Evolutionary conservation across 2,329 filamentous ascomycete species (phyloP).

Genomic region (Fusarium goolgardi): DNA sequence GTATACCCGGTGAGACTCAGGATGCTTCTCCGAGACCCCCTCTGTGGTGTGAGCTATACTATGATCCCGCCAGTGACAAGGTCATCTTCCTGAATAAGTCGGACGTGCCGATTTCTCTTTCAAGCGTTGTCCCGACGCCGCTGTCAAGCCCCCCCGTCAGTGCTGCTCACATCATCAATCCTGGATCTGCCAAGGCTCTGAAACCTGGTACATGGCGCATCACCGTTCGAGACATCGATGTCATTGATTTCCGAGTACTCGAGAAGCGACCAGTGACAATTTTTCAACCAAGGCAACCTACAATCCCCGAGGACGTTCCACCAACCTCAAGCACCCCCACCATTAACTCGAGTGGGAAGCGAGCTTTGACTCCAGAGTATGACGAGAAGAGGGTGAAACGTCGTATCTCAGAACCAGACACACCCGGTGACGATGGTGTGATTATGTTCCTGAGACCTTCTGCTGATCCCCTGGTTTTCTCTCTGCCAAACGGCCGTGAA

Average conservation of each 20-base stretch:
- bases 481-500: conserved; percentile 60
- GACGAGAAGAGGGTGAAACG: conserved; percentile 59
- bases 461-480: conserved; percentile 63
- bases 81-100: conserved; percentile 68
- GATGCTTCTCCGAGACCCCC: conserved; percentile 59
- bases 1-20: conserved; percentile 62
- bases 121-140: conserved; percentile 59
- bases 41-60: conserved; percentile 71
- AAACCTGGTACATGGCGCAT: conserved; percentile 69
- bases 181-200: conserved; percentile 59
- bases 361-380: conserved; percentile 60
- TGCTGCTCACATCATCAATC: conserved; percentile 59
- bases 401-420: conserved; percentile 52
- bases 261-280: conserved; percentile 63
- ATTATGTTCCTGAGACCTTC: conserved; percentile 66
- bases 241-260: conserved; percentile 69
- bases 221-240: conserved; percentile 59
- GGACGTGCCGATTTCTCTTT: conserved; percentile 64
- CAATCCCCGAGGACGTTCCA: conserved; percentile 46
- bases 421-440: conserved; percentile 58
- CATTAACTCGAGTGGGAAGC: conserved; percentile 62
- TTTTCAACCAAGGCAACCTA: conserved; percentile 49
- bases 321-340: conserved; percentile 51
- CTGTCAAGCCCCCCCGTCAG: conserved; percentile 55
- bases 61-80: conserved; percentile 68